phyloP scores from a whole-genome alignment of 306 rosid species.

The Neltuma alba region DNA sequence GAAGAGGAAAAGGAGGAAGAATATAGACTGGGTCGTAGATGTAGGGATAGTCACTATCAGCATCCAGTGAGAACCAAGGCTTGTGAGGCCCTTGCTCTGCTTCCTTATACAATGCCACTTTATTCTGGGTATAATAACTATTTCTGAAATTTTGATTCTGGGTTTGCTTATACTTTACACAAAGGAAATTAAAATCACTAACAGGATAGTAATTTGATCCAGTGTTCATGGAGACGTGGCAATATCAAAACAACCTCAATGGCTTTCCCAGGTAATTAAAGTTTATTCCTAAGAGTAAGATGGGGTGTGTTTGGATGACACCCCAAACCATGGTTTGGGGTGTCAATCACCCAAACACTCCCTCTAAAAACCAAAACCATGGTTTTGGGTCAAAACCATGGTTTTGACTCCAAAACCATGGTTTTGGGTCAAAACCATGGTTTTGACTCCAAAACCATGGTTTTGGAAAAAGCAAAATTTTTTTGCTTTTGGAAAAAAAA shows the following conservation, averaged over 20 bases:
- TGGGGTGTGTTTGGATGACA: no score
- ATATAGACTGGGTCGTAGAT: constrained; percentile 32
- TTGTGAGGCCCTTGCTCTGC: constrained; percentile 67
- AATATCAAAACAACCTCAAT: constrained; percentile 72
- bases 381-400: no score
- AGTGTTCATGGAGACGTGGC: constrained; percentile 83
- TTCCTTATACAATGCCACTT: constrained; percentile 65
- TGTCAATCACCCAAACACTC: no score
- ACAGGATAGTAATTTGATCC: constrained; percentile 18
- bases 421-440: no score
- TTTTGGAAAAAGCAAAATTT: no score
- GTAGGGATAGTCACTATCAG: constrained; percentile 57
- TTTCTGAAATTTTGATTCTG: not conserved
- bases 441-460: no score
- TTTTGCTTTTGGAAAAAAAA: no score
- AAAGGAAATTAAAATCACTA: constrained; percentile 6
- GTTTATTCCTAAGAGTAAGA: not conserved
- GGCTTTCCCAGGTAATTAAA: constrained; percentile 48
- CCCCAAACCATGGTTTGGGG: no score
- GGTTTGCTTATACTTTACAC: not conserved
- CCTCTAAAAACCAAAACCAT: no score
- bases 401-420: no score
- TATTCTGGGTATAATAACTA: constrained; percentile 50
- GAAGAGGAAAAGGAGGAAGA: constrained; percentile 48
- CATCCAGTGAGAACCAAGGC: constrained; percentile 67